Conservation (phyloP, 2,329 filamentous ascomycete species). For the Venturia pyrina region DNA sequence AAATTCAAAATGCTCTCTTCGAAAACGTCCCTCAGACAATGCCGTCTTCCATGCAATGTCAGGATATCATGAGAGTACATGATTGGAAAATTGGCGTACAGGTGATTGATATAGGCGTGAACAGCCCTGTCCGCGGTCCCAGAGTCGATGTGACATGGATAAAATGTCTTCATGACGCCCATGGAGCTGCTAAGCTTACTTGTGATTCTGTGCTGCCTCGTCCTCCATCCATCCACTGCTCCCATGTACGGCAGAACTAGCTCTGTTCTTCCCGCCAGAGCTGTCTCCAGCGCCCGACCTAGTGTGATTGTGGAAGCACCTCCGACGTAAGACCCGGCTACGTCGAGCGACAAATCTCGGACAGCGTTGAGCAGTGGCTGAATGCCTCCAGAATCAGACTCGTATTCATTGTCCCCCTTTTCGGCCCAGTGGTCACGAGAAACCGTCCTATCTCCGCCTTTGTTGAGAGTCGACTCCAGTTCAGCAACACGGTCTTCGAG, state of each 20-base stretch:
- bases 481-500: slow-evolving; percentile 6
- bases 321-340: neutral
- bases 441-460: neutral
- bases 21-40: neutral
- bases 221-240: neutral
- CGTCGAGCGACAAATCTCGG: neutral
- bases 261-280: neutral
- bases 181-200: neutral
- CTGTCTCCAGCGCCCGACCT: neutral
- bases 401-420: neutral
- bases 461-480: neutral
- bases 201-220: too few species aligned
- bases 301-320: slow-evolving; percentile 1
- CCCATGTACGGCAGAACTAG: neutral
- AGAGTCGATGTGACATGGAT: neutral
- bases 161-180: neutral
- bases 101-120: neutral
- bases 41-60: neutral
- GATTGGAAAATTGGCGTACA: slow-evolving; percentile 1
- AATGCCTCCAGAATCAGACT: neutral
- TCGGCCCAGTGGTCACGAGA: neutral
- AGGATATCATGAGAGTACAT: slow-evolving; percentile 1
- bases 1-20: neutral
- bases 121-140: neutral
- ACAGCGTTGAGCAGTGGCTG: slow-evolving; percentile 4